phyloP scores from a whole-genome alignment of 176 grass and related monocot species.

The Aegilops umbellulata region DNA sequence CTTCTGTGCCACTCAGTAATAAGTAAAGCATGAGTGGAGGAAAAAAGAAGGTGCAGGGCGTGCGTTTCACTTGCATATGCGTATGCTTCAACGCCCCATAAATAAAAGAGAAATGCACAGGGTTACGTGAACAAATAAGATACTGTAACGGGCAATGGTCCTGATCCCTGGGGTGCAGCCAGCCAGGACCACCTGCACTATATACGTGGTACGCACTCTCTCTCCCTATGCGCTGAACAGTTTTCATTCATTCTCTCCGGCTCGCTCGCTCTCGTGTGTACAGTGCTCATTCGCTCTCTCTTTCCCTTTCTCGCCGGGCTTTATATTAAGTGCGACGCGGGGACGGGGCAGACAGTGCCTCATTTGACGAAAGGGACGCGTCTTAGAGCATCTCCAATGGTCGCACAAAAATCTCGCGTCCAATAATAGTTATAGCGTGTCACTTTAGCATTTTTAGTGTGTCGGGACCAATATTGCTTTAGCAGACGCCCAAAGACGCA shows the following conservation, averaged over 20 bases:
- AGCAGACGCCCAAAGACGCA: no score
- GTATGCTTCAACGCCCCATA: no score
- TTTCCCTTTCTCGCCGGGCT: neutral
- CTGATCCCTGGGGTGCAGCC: constrained; percentile 18
- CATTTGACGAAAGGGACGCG: constrained; percentile 52
- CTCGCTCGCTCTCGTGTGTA: neutral
- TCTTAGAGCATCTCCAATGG: no score
- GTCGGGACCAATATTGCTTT: no score
- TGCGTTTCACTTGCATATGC: neutral
- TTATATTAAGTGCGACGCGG: neutral
- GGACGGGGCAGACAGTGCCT: constrained; percentile 9
- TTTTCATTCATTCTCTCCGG: neutral
- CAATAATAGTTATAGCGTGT: no score
- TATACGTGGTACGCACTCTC: no score
- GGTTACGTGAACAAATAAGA: neutral
- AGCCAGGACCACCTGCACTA: constrained; percentile 27
- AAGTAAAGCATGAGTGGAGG: neutral
- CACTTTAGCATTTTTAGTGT: no score
- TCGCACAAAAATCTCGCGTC: no score
- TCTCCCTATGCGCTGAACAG: neutral
- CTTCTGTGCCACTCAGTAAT: no score
- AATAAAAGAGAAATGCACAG: no score
- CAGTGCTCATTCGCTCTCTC: neutral
- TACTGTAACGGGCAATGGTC: neutral
- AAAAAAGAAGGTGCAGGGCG: neutral